phyloP scores from a whole-genome alignment of 2,329 filamentous ascomycete species.

The Tolypocladium inflatum region DNA sequence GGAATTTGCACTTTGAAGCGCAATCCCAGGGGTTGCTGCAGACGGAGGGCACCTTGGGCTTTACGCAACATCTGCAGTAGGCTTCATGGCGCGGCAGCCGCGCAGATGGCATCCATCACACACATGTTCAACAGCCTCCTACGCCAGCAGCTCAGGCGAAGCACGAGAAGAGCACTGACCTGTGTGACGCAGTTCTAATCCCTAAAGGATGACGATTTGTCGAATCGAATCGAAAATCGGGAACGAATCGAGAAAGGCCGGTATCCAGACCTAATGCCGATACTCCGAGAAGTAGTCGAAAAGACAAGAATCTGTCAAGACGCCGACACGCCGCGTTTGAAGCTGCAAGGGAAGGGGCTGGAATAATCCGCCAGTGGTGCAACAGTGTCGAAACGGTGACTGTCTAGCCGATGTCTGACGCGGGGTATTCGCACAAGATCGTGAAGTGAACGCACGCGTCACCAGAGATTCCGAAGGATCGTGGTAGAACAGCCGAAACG shows the following conservation, averaged over 20 bases:
- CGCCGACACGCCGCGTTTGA: slow-evolving; percentile 28
- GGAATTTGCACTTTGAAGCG: no score
- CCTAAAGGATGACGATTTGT: slow-evolving; percentile 16
- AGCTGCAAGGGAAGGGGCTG: slow-evolving; percentile 22
- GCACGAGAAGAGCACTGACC: neutral
- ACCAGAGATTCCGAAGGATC: slow-evolving; percentile 30
- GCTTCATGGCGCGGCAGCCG: no score
- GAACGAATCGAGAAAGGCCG: slow-evolving; percentile 23
- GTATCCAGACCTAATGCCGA: slow-evolving; percentile 25
- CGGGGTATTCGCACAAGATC: slow-evolving; percentile 13
- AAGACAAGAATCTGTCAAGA: slow-evolving; percentile 26
- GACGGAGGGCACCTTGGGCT: no score
- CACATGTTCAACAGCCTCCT: no score
- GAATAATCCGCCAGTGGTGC: slow-evolving; percentile 9
- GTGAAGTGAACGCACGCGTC: slow-evolving; percentile 22
- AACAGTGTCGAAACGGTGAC: slow-evolving; percentile 8
- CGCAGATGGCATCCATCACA: no score
- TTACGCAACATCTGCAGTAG: no score
- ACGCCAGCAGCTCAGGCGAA: no score
- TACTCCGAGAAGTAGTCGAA: slow-evolving; percentile 27
- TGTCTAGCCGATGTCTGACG: slow-evolving; percentile 16
- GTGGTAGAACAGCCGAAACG: slow-evolving; percentile 28
- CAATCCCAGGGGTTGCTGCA: no score
- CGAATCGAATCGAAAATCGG: slow-evolving; percentile 18
- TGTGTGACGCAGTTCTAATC: slow-evolving; percentile 7